Percentiles rank a stretch among this genome's conserved stretches.
Conservation (phyloP, 352 stramenopile genomes). For the Phytophthora fragariae region DNA sequence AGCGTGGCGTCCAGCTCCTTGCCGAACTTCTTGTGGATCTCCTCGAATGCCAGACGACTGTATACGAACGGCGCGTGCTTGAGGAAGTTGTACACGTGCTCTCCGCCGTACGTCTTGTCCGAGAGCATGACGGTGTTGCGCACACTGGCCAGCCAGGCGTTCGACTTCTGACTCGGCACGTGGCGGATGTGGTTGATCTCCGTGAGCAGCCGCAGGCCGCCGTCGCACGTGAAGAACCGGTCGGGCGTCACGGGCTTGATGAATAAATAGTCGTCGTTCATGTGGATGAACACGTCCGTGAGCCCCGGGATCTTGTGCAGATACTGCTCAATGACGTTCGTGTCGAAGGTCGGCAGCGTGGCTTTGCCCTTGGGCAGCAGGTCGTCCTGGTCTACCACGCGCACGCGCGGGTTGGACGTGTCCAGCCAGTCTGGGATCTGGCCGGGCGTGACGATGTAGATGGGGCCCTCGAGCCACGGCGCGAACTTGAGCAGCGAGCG, state of each 20-base stretch:
- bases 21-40: slow-evolving; percentile 78
- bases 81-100: slow-evolving; percentile 88
- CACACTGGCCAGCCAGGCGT: slow-evolving; percentile 81
- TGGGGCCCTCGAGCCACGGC: slow-evolving; percentile 80
- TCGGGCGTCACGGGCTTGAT: slow-evolving; percentile 80
- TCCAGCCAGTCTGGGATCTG: slow-evolving; percentile 88
- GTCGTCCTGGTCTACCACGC: slow-evolving; percentile 81
- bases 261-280: slow-evolving; percentile 93
- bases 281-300: slow-evolving; percentile 90
- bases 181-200: slow-evolving; percentile 89
- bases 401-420: slow-evolving; percentile 68
- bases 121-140: slow-evolving; percentile 78
- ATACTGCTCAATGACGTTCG: slow-evolving; percentile 90
- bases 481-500: slow-evolving; percentile 83
- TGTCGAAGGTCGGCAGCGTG: slow-evolving; percentile 79
- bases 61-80: slow-evolving; percentile 90
- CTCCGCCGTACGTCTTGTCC: slow-evolving; percentile 78
- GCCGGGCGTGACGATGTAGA: slow-evolving; percentile 86
- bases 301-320: slow-evolving; percentile 86
- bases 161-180: slow-evolving; percentile 62
- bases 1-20: slow-evolving; percentile 63
- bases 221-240: slow-evolving; percentile 88
- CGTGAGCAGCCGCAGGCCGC: slow-evolving; percentile 73
- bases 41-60: slow-evolving; percentile 71
- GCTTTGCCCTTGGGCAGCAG: slow-evolving; percentile 67